These are phyloP conservation scores for Trametes coccinea DNA, from an alignment of 768 basidiomycete genomes.

Conservation along the genomic window DNA sequence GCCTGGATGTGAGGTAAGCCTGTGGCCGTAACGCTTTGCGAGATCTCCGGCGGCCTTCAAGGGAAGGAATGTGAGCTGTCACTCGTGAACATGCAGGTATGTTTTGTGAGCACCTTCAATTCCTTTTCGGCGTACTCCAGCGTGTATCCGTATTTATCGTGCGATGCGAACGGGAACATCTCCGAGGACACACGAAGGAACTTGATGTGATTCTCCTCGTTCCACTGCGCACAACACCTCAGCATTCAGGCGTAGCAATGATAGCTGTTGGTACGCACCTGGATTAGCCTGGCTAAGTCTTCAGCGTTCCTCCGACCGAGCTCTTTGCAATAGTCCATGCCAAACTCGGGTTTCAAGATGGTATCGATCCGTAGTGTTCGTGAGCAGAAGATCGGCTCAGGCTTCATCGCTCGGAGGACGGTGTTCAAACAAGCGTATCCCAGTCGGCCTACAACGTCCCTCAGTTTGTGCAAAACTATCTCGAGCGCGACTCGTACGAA, in stretches of 20 bases:
- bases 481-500: slow-evolving; percentile 37
- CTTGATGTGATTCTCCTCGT: slow-evolving; percentile 81
- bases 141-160: slow-evolving; percentile 76
- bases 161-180: slow-evolving; percentile 92
- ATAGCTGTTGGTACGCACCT: slow-evolving; percentile 32
- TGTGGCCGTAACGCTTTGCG: slow-evolving; percentile 50
- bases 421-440: slow-evolving; percentile 89
- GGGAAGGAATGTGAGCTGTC: too few relatives aligned
- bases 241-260: too few relatives aligned
- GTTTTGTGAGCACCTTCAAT: slow-evolving; percentile 37
- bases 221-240: slow-evolving; percentile 55
- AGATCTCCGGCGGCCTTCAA: slow-evolving; percentile 41
- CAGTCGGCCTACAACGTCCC: slow-evolving; percentile 22
- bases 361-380: slow-evolving; percentile 63
- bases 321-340: slow-evolving; percentile 71
- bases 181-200: slow-evolving; percentile 90
- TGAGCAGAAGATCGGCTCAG: slow-evolving; percentile 70
- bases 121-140: slow-evolving; percentile 69
- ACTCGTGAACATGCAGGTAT: too few relatives aligned
- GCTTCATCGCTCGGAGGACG: slow-evolving; percentile 69
- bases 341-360: slow-evolving; percentile 73
- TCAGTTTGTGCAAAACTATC: too few relatives aligned
- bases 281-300: slow-evolving; percentile 71
- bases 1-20: slow-evolving; percentile 87
- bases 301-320: slow-evolving; percentile 73